phyloP scores from a whole-genome alignment of 2,329 filamentous ascomycete genomes.

The Pseudogymnoascus sp. region DNA sequence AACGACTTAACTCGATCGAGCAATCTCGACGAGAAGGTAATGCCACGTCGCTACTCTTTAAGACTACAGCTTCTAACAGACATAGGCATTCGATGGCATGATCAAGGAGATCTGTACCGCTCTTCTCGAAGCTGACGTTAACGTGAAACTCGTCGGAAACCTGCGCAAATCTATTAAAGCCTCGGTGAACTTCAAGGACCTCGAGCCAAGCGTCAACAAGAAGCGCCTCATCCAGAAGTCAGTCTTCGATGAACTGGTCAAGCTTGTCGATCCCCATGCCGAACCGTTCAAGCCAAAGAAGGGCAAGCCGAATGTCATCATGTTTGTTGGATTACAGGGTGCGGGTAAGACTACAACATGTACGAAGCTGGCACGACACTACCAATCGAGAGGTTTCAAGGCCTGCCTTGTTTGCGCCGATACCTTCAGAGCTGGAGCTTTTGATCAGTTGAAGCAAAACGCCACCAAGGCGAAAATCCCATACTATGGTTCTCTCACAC shows the following conservation, averaged over 20 bases:
- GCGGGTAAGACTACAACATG: slow-evolving; percentile 97
- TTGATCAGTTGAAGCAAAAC: slow-evolving; percentile 98
- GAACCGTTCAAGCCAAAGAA: slow-evolving; percentile 97
- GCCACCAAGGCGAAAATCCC: slow-evolving; percentile 98
- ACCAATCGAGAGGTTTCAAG: slow-evolving; percentile 87
- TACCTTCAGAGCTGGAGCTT: slow-evolving; percentile 96
- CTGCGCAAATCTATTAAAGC: slow-evolving; percentile 88
- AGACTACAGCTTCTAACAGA: slow-evolving; percentile 30
- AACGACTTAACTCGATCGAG: slow-evolving; percentile 84
- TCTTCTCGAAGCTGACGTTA: slow-evolving; percentile 93
- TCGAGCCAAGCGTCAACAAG: slow-evolving; percentile 90
- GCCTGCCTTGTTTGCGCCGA: slow-evolving; percentile 93
- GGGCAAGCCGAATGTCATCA: slow-evolving; percentile 92
- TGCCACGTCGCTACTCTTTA: neutral
- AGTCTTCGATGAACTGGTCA: slow-evolving; percentile 93
- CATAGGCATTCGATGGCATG: slow-evolving; percentile 90
- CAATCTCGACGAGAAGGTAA: slow-evolving; percentile 91
- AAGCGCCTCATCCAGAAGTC: slow-evolving; percentile 96
- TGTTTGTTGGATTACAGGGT: slow-evolving; percentile 98
- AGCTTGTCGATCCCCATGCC: slow-evolving; percentile 89
- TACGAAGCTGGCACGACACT: slow-evolving; percentile 92
- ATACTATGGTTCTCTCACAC: slow-evolving; percentile 93
- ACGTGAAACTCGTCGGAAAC: slow-evolving; percentile 83
- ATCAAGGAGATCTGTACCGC: slow-evolving; percentile 96
- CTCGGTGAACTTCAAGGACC: slow-evolving; percentile 89